phyloP scores from a whole-genome alignment of 2,329 filamentous ascomycete species.

The Fusarium sambucinum region DNA sequence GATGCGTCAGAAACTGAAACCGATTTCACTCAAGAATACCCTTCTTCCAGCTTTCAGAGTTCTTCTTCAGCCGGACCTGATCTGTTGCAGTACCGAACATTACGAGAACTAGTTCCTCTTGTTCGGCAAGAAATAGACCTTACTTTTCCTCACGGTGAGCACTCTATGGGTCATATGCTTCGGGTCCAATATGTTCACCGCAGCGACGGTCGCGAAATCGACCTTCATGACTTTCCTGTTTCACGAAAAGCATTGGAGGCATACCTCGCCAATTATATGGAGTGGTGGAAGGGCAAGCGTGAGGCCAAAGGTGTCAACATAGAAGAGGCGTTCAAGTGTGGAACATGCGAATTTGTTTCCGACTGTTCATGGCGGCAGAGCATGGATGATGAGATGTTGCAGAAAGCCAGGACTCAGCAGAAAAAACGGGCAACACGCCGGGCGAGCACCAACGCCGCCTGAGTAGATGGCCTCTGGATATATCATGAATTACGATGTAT shows the following conservation, averaged over 20 bases:
- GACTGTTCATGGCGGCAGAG: slow-evolving; percentile 81
- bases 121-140: slow-evolving; percentile 60
- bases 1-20: slow-evolving; percentile 58
- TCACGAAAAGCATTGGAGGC: slow-evolving; percentile 71
- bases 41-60: slow-evolving; percentile 36
- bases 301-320: slow-evolving; percentile 79
- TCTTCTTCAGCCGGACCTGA: slow-evolving; percentile 47
- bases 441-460: slow-evolving; percentile 10
- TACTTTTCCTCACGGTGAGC: slow-evolving; percentile 66
- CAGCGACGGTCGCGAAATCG: slow-evolving; percentile 64
- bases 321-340: slow-evolving; percentile 90
- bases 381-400: slow-evolving; percentile 70
- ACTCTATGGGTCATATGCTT: slow-evolving; percentile 63
- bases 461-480: slow-evolving; percentile 9
- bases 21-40: slow-evolving; percentile 17
- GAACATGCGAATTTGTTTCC: slow-evolving; percentile 84
- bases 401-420: slow-evolving; percentile 39
- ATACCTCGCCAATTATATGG: slow-evolving; percentile 77
- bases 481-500: slow-evolving; percentile 39
- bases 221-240: slow-evolving; percentile 73
- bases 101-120: slow-evolving; percentile 61
- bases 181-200: slow-evolving; percentile 67
- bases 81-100: slow-evolving; percentile 61
- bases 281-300: slow-evolving; percentile 89
- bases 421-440: slow-evolving; percentile 41